Evolutionary conservation across 73 alveolate species (phyloP).

Genomic region (Paramecium bursaria): DNA sequence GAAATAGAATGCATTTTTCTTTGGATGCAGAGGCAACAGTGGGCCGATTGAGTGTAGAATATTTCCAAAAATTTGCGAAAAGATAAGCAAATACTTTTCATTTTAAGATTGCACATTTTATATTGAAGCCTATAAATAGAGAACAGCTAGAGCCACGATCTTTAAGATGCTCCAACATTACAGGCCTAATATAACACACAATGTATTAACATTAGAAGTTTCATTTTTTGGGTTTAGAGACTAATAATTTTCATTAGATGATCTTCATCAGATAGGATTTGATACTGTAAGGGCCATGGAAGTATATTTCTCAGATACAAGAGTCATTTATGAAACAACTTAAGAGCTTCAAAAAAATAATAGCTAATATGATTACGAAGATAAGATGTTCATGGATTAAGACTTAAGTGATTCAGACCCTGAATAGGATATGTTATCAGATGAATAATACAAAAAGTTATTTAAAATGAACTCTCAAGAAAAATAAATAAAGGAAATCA

Average conservation of each 20-base stretch:
- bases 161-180: constrained; percentile 4
- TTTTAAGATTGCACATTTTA: constrained; percentile 57
- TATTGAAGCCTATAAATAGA: constrained; percentile 62
- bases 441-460: too few species aligned
- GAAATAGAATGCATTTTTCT: constrained; percentile 85
- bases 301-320: background rate
- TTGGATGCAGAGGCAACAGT: constrained; percentile 76
- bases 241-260: background rate
- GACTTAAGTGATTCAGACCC: constrained; percentile 52
- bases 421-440: constrained; percentile 2
- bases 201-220: constrained; percentile 66
- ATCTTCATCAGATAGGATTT: constrained; percentile 5
- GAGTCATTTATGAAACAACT: background rate
- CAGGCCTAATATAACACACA: constrained; percentile 11
- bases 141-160: constrained; percentile 66
- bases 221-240: constrained; percentile 70
- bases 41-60: constrained; percentile 63
- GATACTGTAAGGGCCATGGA: background rate
- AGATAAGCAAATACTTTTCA: constrained; percentile 38
- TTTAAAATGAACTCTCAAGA: too few species aligned
- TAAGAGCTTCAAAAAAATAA: background rate
- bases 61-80: constrained; percentile 58
- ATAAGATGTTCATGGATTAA: background rate
- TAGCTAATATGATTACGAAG: background rate
- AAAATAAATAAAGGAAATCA: too few species aligned